These are phyloP conservation scores for Fusarium sp. DNA, from an alignment of 2,329 filamentous ascomycete genomes.

Conservation along the genomic window DNA sequence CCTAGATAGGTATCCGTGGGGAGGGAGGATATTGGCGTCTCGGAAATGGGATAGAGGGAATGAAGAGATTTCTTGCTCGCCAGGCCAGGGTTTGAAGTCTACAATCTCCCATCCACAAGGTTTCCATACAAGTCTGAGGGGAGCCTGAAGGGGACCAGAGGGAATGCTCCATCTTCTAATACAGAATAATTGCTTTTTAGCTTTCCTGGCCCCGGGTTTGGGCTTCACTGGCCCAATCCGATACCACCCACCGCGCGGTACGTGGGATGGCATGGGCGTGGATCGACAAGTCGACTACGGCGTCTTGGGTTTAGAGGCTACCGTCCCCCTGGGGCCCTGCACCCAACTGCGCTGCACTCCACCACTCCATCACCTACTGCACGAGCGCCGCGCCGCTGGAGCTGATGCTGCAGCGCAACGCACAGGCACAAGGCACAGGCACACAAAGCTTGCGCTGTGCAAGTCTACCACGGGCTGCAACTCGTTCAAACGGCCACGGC, in stretches of 20 bases:
- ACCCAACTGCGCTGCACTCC: neutral
- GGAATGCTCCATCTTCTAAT: constrained; percentile 6
- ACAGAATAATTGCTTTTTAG: constrained; percentile 35
- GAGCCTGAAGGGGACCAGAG: neutral
- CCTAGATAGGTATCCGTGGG: neutral
- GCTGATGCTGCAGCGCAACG: neutral
- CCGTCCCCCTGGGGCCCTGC: constrained; percentile 14
- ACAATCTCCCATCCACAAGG: neutral
- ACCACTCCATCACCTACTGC: neutral
- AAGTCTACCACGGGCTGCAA: neutral
- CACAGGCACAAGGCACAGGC: neutral
- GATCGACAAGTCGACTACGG: constrained; percentile 11
- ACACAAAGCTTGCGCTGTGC: neutral
- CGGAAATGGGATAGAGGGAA: constrained; percentile 1
- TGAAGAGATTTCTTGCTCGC: constrained; percentile 7
- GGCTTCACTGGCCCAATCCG: constrained; percentile 20
- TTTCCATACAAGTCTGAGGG: neutral
- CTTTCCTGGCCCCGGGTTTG: constrained; percentile 21
- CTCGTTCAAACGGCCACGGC: neutral
- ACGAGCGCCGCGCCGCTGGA: neutral
- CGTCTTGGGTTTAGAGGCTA: constrained; percentile 9
- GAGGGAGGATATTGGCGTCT: neutral
- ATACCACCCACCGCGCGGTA: constrained; percentile 12
- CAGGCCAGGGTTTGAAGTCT: constrained; percentile 11
- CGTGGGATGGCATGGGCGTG: constrained; percentile 1